These are phyloP conservation scores for Waltiozyma sp. DNA, from an alignment of 1,139 yeast genomes.

Conservation along the genomic window DNA sequence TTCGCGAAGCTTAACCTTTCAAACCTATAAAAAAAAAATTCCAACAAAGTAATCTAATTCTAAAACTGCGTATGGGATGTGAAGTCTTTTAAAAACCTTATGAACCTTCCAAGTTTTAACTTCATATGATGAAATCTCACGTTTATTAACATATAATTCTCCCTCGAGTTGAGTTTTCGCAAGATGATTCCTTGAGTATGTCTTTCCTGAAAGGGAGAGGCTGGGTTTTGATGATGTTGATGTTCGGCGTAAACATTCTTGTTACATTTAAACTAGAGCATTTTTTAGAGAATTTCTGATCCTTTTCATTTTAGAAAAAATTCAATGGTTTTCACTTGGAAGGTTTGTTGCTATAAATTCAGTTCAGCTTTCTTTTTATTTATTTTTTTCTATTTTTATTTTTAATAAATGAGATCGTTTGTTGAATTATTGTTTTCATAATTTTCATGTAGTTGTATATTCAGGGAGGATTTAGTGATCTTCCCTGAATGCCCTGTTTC, in stretches of 20 bases:
- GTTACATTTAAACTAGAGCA: slow-evolving; percentile 16
- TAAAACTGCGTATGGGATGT: too few species aligned
- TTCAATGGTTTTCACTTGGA: not conserved
- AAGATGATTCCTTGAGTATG: not conserved
- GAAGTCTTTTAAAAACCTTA: not conserved
- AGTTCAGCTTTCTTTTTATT: not conserved
- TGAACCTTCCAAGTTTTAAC: slow-evolving; percentile 22
- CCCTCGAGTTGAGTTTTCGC: slow-evolving; percentile 14
- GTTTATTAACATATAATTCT: slow-evolving; percentile 16
- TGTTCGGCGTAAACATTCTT: slow-evolving; percentile 20
- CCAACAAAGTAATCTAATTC: too few species aligned
- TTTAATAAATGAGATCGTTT: not conserved
- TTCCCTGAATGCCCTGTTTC: too few species aligned
- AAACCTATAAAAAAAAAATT: not conserved
- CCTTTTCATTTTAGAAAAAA: slow-evolving; percentile 3
- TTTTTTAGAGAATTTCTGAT: slow-evolving; percentile 19
- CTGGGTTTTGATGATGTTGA: slow-evolving; percentile 20
- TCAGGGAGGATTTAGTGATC: too few species aligned
- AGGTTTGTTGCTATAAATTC: not conserved
- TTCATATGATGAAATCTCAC: slow-evolving; percentile 22
- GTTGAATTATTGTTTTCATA: too few species aligned
- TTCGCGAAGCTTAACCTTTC: not conserved
- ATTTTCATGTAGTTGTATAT: too few species aligned
- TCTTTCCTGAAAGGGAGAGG: not conserved
- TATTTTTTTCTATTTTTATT: not conserved